Base-by-base conservation (phyloP, 495 filamentous ascomycete genomes). In the Aspergillus leporis region DNA sequence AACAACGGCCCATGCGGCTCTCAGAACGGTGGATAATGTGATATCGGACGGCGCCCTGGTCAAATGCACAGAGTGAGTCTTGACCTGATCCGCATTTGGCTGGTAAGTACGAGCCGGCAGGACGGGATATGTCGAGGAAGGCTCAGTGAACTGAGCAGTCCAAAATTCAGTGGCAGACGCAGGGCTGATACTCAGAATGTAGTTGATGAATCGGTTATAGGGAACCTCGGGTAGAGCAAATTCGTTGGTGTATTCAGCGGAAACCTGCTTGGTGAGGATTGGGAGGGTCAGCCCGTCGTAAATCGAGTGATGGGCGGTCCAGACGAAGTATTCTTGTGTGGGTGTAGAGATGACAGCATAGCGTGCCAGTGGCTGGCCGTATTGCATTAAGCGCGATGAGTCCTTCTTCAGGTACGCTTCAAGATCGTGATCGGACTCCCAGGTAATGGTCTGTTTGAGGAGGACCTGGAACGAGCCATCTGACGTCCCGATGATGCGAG, bases 391-490 rank as follows among this genome's bases (percentile, higher is more conserved):
- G 8, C 70, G 61, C 23, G 66, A 64, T 9, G 70, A 65, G 55
- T 82, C 77, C 2, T 79, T 72, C 21, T 69, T 46, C 0, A 83
- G 65, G 59, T 81, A 65, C 16, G 25, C 49, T 5, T 64, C 66
- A 3, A 83, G 62, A 21, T 73, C 69, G 74, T 5, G 34, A 13
- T 45, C 54, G 5, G 41, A 25, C 28, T 34, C 16, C 66, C 62
- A 66, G 10, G 46, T 14, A 13, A 63, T 52, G 12, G 30, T 28
- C 25, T 38, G 52, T 10, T 50, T 55, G 45, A 54, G 41, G 47
- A 84, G 73, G 0, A 78, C 78, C 60, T 85, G 82, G 60, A 82
- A 67, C n/a, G 81, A 64, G 23, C 81, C 81, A 5, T 72, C 41
- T 81, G 78, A 51, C 16, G 58, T 55, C 0, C 49, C 43, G 4